Evolutionary conservation across 345 rosid species (phyloP), one percentile per base, ranked within the genome.

Genomic region (Excoecaria cochinchinensis): DNA sequence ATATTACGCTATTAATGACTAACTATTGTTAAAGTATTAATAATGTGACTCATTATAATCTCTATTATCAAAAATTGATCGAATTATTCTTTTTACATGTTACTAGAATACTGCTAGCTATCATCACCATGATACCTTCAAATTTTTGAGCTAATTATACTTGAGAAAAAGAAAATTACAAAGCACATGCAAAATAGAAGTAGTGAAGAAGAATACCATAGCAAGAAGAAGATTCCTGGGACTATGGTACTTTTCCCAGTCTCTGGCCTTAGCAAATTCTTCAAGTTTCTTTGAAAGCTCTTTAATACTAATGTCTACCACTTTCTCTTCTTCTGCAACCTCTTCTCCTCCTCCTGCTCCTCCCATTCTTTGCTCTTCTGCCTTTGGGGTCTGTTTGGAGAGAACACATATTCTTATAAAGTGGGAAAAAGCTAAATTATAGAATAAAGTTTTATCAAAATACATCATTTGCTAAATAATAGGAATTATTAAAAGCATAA

Each of bases 141-240:
- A 31, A 31, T 31, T 31, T 31, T 31, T 31, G 31, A 31, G 31
- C 31, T 31, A 31, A 31, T 31, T 31, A 31, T 31, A 31, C 31
- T 31, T 31, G 2, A 31, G 31, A 31, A 31, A 31, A 31, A 31
- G 31, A 31, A 31, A 31, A 31, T 31, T 31, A 31, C 31, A 0
- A 31, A 31, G 31, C 1, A 31, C 1, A 31, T 31, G 31, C 24
- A 4, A 72, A 25, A n/a, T 61, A 14, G 15, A 65, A 48, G 46
- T 17, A 48, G n/a, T 3, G 15, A 25, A 11, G 58, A 71, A 21
- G 50, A 52, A 67, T 86, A 86, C 87, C 84, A 86, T 84, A 24
- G 89, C 89, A 84, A 86, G 89, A 51, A 86, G 86, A 24, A 86
- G 84, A 78, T 86, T 86, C 63, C 89, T 79, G 1, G 89, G 89